These are phyloP conservation scores for Petasospora fabianii DNA, from an alignment of 1,139 yeast genomes.

Conservation along the genomic window DNA sequence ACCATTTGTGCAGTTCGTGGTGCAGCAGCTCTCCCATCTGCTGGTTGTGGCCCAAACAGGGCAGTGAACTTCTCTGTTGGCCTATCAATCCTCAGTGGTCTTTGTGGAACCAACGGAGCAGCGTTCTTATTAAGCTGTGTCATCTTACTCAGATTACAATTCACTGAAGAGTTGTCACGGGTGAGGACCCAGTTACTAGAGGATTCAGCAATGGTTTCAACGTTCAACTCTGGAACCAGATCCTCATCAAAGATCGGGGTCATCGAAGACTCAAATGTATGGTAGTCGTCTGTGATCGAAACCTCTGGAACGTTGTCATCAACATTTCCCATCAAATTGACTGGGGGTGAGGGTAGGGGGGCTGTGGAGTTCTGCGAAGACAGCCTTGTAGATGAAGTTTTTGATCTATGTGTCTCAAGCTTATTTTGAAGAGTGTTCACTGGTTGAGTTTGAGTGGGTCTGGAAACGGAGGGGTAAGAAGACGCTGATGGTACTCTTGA, in stretches of 20 bases:
- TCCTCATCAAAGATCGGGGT: slow-evolving; percentile 21
- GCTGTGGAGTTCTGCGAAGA: slow-evolving; percentile 3
- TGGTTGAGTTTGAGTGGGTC: no score
- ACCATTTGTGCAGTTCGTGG: slow-evolving; percentile 1
- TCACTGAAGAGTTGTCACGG: slow-evolving; percentile 23
- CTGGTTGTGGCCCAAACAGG: slow-evolving; percentile 2
- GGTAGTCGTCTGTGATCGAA: slow-evolving; percentile 17
- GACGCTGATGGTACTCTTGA: no score
- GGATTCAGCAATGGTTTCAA: slow-evolving; percentile 7
- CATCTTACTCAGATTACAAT: slow-evolving; percentile 11
- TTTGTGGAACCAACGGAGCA: no score
- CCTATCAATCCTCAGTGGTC: not conserved
- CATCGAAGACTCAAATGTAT: slow-evolving; percentile 25
- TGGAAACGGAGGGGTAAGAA: no score
- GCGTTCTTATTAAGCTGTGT: slow-evolving; percentile 6
- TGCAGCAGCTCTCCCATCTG: not conserved
- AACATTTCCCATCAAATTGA: slow-evolving; percentile 1
- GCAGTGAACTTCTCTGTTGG: slow-evolving; percentile 2
- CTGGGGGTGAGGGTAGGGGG: not conserved
- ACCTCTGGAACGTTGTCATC: slow-evolving; percentile 15
- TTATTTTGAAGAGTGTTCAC: slow-evolving; percentile 6
- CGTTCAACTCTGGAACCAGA: slow-evolving; percentile 6
- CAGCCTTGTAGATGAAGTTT: not conserved
- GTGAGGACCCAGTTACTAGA: slow-evolving; percentile 18
- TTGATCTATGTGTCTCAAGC: slow-evolving; percentile 2